Conservation (phyloP, 306 rosid species). For the Corylus avellana region DNA sequence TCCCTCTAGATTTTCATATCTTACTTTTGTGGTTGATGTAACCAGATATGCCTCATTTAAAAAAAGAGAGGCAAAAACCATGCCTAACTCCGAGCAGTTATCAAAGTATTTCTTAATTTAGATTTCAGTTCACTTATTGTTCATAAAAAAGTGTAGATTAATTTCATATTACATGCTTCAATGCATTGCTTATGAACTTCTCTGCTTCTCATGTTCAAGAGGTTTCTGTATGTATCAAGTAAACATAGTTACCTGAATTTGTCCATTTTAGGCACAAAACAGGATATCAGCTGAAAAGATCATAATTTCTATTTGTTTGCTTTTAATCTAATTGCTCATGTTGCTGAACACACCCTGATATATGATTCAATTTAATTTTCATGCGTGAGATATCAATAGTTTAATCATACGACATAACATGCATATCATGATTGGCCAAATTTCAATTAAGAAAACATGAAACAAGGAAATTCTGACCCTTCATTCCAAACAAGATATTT, state of each 20-base stretch:
- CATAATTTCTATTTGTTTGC: not conserved
- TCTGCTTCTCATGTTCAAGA: not conserved
- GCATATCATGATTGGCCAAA: slow-evolving; percentile 18
- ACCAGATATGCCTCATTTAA: not conserved
- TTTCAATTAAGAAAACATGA: slow-evolving; percentile 16
- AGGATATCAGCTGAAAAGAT: not conserved
- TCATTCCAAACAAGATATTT: slow-evolving; percentile 22
- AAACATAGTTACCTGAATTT: not conserved
- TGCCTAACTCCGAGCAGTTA: not conserved
- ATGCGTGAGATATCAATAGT: not conserved
- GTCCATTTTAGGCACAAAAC: not conserved
- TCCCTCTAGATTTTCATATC: not conserved
- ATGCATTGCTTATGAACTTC: not conserved
- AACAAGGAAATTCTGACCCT: slow-evolving; percentile 21
- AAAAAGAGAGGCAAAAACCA: not conserved
- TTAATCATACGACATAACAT: not conserved
- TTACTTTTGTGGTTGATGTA: not conserved
- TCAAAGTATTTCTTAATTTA: not conserved
- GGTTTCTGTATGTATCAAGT: not conserved
- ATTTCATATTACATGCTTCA: not conserved
- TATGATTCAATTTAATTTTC: not conserved
- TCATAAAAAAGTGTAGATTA: not conserved
- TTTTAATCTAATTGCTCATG: not conserved
- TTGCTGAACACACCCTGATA: not conserved
- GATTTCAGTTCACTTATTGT: not conserved